Evolutionary conservation across 169 alveolate species (phyloP).

Genomic region (Prorocentrum cordatum): DNA sequence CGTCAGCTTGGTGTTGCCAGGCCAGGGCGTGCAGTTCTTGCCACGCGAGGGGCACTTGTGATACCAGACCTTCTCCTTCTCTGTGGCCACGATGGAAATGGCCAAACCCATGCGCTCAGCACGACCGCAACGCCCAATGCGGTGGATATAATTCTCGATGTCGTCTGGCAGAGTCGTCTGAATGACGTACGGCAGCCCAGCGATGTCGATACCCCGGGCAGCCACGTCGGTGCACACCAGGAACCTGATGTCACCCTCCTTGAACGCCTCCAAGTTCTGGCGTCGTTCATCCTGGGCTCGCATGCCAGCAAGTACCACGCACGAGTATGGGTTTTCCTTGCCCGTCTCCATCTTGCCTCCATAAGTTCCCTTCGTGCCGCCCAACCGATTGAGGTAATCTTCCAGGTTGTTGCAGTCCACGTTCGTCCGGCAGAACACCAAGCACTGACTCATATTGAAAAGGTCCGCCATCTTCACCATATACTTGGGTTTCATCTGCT

Average conservation of each 20-base stretch:
- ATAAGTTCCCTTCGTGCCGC: conserved; percentile 33
- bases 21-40: conserved; percentile 8
- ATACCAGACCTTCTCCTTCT: conserved; percentile 72
- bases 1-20: conserved; percentile 54
- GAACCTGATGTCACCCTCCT: conserved; percentile 71
- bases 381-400: conserved; percentile 57
- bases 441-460: conserved; percentile 73
- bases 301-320: conserved; percentile 75
- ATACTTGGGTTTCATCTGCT: conserved; percentile 61
- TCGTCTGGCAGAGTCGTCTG: conserved; percentile 74
- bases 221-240: conserved; percentile 76
- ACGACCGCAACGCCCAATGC: conserved; percentile 70
- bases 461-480: conserved; percentile 73
- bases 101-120: conserved; percentile 71
- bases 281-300: conserved; percentile 65
- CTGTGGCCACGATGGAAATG: conserved; percentile 71
- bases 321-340: conserved; percentile 74
- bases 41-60: conserved; percentile 71
- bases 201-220: conserved; percentile 75
- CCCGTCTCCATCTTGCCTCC: conserved; percentile 73
- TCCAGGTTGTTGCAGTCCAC: conserved; percentile 72
- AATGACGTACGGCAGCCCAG: conserved; percentile 51
- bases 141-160: conserved; percentile 73
- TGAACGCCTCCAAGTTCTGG: conserved; percentile 30
- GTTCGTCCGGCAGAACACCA: conserved; percentile 75